These are phyloP conservation scores for Coemansia sp. DNA, from an alignment of 192 early-diverging fungal species.

Conservation along the genomic window DNA sequence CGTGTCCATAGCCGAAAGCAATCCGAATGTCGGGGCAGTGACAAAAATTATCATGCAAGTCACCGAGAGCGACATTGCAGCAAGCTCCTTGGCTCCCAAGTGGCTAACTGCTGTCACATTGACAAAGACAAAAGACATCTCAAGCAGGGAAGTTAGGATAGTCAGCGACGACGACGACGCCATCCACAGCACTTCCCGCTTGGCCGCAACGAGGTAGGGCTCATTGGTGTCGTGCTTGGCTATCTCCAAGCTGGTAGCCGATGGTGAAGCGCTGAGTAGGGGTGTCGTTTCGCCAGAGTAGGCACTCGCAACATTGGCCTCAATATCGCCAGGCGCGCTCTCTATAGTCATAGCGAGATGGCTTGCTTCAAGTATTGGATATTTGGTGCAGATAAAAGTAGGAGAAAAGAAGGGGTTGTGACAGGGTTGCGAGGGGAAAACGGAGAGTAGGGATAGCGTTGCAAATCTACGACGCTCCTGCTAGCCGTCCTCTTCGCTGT, in stretches of 20 bases:
- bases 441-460: not conserved
- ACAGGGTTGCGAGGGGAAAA: not conserved
- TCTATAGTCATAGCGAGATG: constrained; percentile 12
- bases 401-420: not conserved
- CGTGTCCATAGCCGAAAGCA: constrained; percentile 71
- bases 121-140: constrained; percentile 61
- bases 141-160: constrained; percentile 55
- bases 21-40: constrained; percentile 65
- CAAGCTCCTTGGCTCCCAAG: constrained; percentile 64
- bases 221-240: constrained; percentile 31
- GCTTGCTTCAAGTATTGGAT: not conserved
- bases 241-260: constrained; percentile 26
- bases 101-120: constrained; percentile 66
- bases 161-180: constrained; percentile 32
- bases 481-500: not conserved
- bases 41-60: constrained; percentile 70
- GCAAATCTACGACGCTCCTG: not conserved
- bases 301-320: constrained; percentile 5
- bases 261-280: constrained; percentile 36
- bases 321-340: constrained; percentile 4
- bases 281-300: constrained; percentile 17
- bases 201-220: constrained; percentile 19
- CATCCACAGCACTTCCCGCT: constrained; percentile 28
- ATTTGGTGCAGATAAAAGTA: not conserved
- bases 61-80: constrained; percentile 64